phyloP scores from a whole-genome alignment of 1,284 basidiomycete genomes.

The Cryptococcus hybrid region DNA sequence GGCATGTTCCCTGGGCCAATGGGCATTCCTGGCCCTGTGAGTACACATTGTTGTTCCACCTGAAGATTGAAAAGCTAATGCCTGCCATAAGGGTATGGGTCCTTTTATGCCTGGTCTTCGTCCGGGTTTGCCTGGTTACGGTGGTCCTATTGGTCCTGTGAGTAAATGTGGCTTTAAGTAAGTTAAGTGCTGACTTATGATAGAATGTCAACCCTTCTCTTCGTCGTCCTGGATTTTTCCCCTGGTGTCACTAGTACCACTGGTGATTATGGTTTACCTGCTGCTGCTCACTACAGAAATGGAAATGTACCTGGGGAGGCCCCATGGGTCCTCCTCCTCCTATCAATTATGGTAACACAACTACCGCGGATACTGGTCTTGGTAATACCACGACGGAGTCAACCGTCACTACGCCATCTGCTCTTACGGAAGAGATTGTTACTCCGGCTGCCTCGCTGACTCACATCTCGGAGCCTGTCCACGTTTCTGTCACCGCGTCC shows the following conservation, averaged over 20 bases:
- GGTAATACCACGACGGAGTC: conserved; percentile 35
- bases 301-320: conserved; percentile 10
- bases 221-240: conserved; percentile 37
- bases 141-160: conserved; percentile 45
- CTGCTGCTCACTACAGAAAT: conserved; percentile 33
- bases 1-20: conserved; percentile 40
- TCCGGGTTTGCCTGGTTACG: conserved; percentile 42
- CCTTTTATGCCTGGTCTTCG: conserved; percentile 45
- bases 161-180: background rate
- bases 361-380: conserved; percentile 32
- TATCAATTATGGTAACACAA: conserved; percentile 11
- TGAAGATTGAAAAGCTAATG: background rate
- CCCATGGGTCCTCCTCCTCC: conserved; percentile 12
- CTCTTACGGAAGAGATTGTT: conserved; percentile 23
- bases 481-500: conserved; percentile 4
- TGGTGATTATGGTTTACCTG: conserved; percentile 41
- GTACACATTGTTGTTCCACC: background rate
- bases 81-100: conserved; percentile 36
- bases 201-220: conserved; percentile 37
- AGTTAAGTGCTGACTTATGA: conserved; percentile 1
- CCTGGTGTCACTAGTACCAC: conserved; percentile 32
- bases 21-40: conserved; percentile 39
- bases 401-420: conserved; percentile 13
- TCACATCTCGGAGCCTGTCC: conserved; percentile 6
- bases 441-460: conserved; percentile 23